Percentiles rank a stretch among this genome's conserved stretches.
phyloP scores from a whole-genome alignment of 2,329 filamentous ascomycete species.

The Claviceps arundinis region DNA sequence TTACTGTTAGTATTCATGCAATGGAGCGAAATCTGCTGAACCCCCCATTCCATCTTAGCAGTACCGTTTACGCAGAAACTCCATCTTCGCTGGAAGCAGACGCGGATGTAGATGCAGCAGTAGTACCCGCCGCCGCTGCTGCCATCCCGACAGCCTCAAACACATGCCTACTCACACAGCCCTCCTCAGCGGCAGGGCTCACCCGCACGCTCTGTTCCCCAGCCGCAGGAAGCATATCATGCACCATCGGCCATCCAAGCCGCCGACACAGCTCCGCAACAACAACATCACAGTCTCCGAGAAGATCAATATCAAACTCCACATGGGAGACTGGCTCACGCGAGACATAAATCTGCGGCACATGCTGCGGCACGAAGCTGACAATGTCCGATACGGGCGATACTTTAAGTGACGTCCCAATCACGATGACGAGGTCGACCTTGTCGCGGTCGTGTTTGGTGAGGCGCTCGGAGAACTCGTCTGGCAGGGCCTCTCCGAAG shows the following conservation, averaged over 20 bases:
- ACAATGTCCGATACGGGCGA: slow-evolving; percentile 89
- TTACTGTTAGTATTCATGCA: no score
- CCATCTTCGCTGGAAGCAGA: background rate
- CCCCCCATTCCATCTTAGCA: no score
- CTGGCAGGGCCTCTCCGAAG: slow-evolving; percentile 82
- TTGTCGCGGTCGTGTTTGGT: slow-evolving; percentile 67
- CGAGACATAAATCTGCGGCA: slow-evolving; percentile 85
- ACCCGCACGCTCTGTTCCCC: slow-evolving; percentile 48
- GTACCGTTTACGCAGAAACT: no score
- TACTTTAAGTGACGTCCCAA: slow-evolving; percentile 91
- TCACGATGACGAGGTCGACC: slow-evolving; percentile 85
- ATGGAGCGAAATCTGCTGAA: no score
- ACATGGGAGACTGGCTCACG: slow-evolving; percentile 75
- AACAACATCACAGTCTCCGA: slow-evolving; percentile 90
- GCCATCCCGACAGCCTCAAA: slow-evolving; percentile 14
- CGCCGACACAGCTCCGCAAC: slow-evolving; percentile 75
- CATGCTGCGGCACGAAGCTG: slow-evolving; percentile 59
- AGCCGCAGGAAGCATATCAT: slow-evolving; percentile 71
- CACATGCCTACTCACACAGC: slow-evolving; percentile 23
- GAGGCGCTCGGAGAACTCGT: slow-evolving; percentile 68
- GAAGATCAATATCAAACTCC: slow-evolving; percentile 88
- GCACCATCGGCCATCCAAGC: slow-evolving; percentile 65
- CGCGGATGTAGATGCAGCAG: background rate
- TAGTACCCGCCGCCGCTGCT: background rate
- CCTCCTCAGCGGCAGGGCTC: slow-evolving; percentile 16